phyloP scores from a whole-genome alignment of 2,329 filamentous ascomycete genomes.

The Arthrobotrys sinensis region DNA sequence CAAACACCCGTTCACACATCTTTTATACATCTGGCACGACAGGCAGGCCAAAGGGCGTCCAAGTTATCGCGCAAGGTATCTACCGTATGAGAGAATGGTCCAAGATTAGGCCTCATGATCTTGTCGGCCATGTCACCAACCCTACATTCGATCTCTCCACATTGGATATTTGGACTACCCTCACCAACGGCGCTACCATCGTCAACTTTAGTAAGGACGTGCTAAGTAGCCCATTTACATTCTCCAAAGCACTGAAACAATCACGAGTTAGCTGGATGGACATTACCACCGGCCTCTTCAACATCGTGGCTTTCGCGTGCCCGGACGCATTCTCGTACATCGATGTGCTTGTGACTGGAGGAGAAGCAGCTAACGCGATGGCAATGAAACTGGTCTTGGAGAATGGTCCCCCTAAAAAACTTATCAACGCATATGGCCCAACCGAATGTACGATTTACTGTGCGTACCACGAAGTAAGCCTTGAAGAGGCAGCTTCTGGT shows the following conservation, averaged over 20 bases:
- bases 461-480: slow-evolving; percentile 26
- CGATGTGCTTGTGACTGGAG: slow-evolving; percentile 21
- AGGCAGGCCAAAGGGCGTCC: slow-evolving; percentile 24
- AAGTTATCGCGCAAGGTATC: slow-evolving; percentile 13
- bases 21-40: slow-evolving; percentile 27
- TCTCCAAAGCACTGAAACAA: slow-evolving; percentile 11
- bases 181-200: slow-evolving; percentile 21
- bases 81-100: slow-evolving; percentile 10
- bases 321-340: slow-evolving; percentile 15
- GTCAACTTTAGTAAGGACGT: slow-evolving; percentile 18
- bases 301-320: slow-evolving; percentile 26
- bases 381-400: slow-evolving; percentile 18
- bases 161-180: slow-evolving; percentile 3
- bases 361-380: slow-evolving; percentile 29
- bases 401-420: slow-evolving; percentile 17
- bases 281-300: slow-evolving; percentile 23
- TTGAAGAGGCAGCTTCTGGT: slow-evolving; percentile 2
- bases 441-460: slow-evolving; percentile 32
- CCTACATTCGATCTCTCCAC: slow-evolving; percentile 16
- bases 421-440: slow-evolving; percentile 40
- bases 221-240: slow-evolving; percentile 15
- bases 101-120: slow-evolving; percentile 2
- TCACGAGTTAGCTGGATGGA: not conserved
- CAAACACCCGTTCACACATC: slow-evolving; percentile 22
- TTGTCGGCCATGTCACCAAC: slow-evolving; percentile 27